Conservation (phyloP, 805 yeast species). For the Metschnikowia reukaufii region DNA sequence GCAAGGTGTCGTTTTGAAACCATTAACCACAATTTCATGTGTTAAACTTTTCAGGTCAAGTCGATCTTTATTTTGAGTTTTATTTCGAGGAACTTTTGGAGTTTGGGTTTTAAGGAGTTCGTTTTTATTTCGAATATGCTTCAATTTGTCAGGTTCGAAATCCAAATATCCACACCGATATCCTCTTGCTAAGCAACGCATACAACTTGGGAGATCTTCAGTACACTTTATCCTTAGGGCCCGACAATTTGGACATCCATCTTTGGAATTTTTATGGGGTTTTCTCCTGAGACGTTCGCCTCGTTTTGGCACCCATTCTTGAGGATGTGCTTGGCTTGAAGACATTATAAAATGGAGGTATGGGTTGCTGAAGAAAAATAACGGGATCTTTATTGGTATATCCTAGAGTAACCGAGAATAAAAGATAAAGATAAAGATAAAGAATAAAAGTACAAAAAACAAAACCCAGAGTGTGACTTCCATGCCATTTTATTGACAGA, state of each 20-base stretch:
- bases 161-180: constrained; percentile 43
- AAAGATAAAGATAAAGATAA: too few species aligned
- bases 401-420: too few species aligned
- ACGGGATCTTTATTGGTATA: too few species aligned
- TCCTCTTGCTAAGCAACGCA: constrained; percentile 36
- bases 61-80: too few species aligned
- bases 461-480: too few species aligned
- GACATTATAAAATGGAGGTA: too few species aligned
- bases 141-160: constrained; percentile 34
- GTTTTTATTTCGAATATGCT: constrained; percentile 13
- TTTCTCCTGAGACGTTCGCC: constrained; percentile 22
- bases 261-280: constrained; percentile 26
- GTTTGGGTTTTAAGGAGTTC: neutral
- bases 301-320: neutral
- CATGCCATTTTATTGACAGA: too few species aligned
- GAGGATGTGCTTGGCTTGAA: neutral
- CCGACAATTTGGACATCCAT: constrained; percentile 44
- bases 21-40: too few species aligned
- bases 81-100: neutral
- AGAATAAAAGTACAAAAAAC: too few species aligned
- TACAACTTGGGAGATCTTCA: constrained; percentile 44
- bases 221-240: constrained; percentile 42
- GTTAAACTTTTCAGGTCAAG: too few species aligned
- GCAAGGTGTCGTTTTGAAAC: too few species aligned
- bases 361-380: too few species aligned